Percentiles rank a stretch among this genome's conserved stretches.
Evolutionary conservation across 1,284 basidiomycete genomes (phyloP).

Genomic region (Heterobasidion parviporum): DNA sequence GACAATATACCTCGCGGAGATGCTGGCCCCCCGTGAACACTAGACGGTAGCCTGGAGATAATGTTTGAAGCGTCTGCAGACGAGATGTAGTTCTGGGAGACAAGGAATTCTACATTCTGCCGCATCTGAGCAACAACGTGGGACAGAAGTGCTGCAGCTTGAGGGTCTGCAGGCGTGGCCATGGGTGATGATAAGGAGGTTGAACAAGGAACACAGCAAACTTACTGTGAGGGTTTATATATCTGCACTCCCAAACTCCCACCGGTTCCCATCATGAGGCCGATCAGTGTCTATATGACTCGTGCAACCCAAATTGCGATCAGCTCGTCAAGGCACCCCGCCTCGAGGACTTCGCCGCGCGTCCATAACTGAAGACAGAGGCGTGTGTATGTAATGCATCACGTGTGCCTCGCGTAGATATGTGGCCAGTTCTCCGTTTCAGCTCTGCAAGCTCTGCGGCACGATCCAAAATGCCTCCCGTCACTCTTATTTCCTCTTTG

Average conservation of each 20-base stretch:
- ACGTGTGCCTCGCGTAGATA: too few species aligned
- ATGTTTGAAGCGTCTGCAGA: conserved; percentile 43
- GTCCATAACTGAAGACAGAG: too few species aligned
- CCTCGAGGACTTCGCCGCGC: too few species aligned
- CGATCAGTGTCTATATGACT: too few species aligned
- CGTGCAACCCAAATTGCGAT: too few species aligned
- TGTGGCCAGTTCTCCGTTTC: too few species aligned
- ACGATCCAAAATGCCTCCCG: conserved; percentile 8
- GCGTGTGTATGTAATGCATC: too few species aligned
- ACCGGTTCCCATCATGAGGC: too few species aligned
- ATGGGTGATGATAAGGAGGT: background rate
- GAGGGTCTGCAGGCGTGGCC: conserved; percentile 3
- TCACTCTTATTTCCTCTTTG: conserved; percentile 34
- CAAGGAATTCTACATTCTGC: conserved; percentile 53
- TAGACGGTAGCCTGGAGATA: conserved; percentile 35
- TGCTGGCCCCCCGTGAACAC: conserved; percentile 6
- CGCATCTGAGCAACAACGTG: conserved; percentile 56
- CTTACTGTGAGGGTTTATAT: too few species aligned
- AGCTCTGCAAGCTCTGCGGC: background rate
- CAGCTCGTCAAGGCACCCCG: too few species aligned
- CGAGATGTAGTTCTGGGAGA: conserved; percentile 49
- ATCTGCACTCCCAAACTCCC: too few species aligned
- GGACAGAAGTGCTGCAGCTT: conserved; percentile 33
- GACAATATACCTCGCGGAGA: conserved; percentile 4
- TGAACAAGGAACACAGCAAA: background rate